Percentiles rank a stretch among this genome's conserved stretches.
These are phyloP conservation scores for Saxophila tyrrhenica DNA, from an alignment of 495 filamentous ascomycete species.

Conservation along the genomic window DNA sequence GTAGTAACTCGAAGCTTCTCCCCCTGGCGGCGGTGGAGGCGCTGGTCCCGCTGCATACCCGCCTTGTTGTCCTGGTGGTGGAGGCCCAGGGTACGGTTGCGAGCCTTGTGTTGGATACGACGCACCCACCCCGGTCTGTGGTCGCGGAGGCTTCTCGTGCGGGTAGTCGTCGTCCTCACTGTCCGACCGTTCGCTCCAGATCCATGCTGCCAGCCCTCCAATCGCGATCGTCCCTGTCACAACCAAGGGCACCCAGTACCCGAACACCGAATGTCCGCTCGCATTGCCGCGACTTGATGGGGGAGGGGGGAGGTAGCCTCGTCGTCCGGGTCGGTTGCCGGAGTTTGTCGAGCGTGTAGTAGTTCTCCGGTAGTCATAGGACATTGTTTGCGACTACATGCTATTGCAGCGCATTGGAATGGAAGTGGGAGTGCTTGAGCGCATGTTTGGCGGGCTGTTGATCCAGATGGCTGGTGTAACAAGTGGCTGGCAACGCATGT, in stretches of 20 bases:
- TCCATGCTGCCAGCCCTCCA: conserved; percentile 75
- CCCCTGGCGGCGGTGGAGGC: conserved; percentile 7
- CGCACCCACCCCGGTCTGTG: conserved; percentile 26
- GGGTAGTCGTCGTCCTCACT: conserved; percentile 48
- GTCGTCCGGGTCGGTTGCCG: background rate
- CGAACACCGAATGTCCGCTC: conserved; percentile 48
- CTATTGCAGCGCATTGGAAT: background rate
- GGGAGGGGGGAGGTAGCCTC: conserved; percentile 1
- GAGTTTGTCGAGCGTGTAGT: background rate
- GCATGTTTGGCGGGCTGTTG: background rate
- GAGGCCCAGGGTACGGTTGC: conserved; percentile 8
- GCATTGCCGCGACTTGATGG: background rate
- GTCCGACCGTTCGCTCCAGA: conserved; percentile 76
- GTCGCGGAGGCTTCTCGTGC: conserved; percentile 4
- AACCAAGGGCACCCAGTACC: conserved; percentile 77
- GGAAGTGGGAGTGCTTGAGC: conserved; percentile 1
- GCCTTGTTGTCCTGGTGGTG: background rate
- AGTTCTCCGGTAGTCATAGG: conserved; percentile 44
- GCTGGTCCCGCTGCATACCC: background rate
- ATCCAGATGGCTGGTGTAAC: background rate
- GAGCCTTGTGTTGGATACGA: background rate
- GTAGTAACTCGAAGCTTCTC: conserved; percentile 18
- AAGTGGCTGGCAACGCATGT: background rate
- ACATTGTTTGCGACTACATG: conserved; percentile 43
- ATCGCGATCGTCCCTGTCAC: conserved; percentile 78